phyloP scores from a whole-genome alignment of 805 yeast species.

The Yamadazyma akitaensis region DNA sequence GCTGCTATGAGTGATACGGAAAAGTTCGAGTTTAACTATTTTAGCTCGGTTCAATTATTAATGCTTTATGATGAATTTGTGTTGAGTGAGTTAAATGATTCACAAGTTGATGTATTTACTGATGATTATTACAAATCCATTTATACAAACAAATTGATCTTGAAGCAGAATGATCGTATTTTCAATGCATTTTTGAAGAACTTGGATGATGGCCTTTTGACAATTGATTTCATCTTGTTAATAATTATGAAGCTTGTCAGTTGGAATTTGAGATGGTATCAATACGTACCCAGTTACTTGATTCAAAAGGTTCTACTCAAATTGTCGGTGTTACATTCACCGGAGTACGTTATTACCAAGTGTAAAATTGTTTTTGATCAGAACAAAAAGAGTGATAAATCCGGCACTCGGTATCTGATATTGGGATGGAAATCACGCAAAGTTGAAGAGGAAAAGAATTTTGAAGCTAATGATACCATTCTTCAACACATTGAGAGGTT shows the following conservation, averaged over 20 bases:
- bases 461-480: constrained; percentile 29
- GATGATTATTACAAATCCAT: constrained; percentile 26
- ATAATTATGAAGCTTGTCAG: constrained; percentile 49
- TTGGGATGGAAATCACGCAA: constrained; percentile 3
- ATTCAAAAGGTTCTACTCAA: constrained; percentile 41
- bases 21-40: constrained; percentile 59
- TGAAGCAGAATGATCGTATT: constrained; percentile 22
- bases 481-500: constrained; percentile 28
- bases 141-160: constrained; percentile 32
- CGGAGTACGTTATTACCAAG: constrained; percentile 36
- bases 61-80: constrained; percentile 44
- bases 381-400: constrained; percentile 17
- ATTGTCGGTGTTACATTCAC: constrained; percentile 39
- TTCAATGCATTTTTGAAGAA: constrained; percentile 16
- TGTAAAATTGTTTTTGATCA: constrained; percentile 37
- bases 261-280: constrained; percentile 64
- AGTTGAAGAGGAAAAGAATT: constrained; percentile 9
- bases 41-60: constrained; percentile 51
- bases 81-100: constrained; percentile 30
- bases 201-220: constrained; percentile 22
- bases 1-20: constrained; percentile 49
- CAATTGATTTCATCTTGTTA: constrained; percentile 32
- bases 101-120: constrained; percentile 28
- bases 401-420: constrained; percentile 1
- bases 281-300: constrained; percentile 48